These are phyloP conservation scores for Petunia axillaris DNA, from an alignment of 257 asterid genomes.

Conservation along the genomic window DNA sequence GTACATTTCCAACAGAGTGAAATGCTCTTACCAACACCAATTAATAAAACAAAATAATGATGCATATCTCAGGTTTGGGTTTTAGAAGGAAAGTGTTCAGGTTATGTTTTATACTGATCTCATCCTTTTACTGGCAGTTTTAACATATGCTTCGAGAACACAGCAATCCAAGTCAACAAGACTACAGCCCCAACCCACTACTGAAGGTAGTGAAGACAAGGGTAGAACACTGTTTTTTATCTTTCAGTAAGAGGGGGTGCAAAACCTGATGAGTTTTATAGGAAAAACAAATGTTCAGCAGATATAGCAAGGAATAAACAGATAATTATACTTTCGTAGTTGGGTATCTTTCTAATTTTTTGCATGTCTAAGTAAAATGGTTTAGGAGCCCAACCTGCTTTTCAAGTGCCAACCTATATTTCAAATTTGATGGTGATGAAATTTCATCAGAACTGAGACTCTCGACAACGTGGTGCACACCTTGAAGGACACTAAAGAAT, in stretches of 20 bases:
- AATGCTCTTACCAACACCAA: slow-evolving; percentile 4
- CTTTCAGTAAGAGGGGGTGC: neutral
- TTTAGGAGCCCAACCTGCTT: slow-evolving; percentile 64
- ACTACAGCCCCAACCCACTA: neutral
- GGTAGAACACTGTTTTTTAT: neutral
- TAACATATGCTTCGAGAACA: slow-evolving; percentile 1
- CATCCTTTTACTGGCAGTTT: slow-evolving; percentile 6
- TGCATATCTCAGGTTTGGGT: slow-evolving; percentile 10
- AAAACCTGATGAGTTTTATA: neutral
- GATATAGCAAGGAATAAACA: neutral
- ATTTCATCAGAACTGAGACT: slow-evolving; percentile 74
- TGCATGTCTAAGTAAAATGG: neutral
- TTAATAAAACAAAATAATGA: neutral
- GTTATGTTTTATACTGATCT: neutral
- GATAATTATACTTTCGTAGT: neutral
- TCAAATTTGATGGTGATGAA: slow-evolving; percentile 77
- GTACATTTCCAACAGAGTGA: neutral
- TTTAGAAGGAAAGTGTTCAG: neutral
- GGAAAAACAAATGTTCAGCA: neutral
- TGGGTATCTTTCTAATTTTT: slow-evolving; percentile 10
- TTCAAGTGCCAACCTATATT: slow-evolving; percentile 85
- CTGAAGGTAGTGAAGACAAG: neutral
- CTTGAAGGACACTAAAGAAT: slow-evolving; percentile 72
- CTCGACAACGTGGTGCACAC: slow-evolving; percentile 76
- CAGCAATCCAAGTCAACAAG: neutral